phyloP scores from a whole-genome alignment of 345 rosid genomes.

The Moricandia arvensis region DNA sequence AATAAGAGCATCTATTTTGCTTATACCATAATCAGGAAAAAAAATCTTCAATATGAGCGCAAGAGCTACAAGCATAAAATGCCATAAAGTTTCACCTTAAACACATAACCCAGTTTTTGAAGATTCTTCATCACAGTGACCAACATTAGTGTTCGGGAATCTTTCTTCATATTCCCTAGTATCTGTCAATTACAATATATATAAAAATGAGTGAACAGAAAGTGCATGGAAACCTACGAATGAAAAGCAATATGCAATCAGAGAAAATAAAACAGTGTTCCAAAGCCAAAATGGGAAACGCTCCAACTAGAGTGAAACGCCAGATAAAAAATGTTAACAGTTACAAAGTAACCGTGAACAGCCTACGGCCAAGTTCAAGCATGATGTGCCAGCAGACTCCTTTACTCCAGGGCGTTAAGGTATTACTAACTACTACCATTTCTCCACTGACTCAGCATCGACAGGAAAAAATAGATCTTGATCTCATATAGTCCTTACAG shows the following conservation, averaged over 20 bases:
- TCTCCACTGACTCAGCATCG: too few species aligned
- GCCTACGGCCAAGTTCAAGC: conserved; percentile 10
- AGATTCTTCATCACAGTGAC: conserved; percentile 76
- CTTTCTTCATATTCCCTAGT: conserved; percentile 71
- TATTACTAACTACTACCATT: too few species aligned
- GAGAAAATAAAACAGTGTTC: neutral
- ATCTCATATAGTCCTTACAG: too few species aligned
- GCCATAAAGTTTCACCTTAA: conserved; percentile 55
- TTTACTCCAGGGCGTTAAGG: too few species aligned
- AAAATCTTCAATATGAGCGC: conserved; percentile 3
- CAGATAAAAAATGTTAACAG: neutral
- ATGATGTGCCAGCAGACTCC: conserved; percentile 6
- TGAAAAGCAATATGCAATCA: conserved; percentile 1
- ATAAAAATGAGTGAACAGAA: conserved; percentile 3
- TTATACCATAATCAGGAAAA: neutral
- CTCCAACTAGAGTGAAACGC: neutral
- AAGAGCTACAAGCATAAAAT: conserved; percentile 17
- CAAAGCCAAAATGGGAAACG: neutral
- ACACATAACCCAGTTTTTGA: conserved; percentile 70
- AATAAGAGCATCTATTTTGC: conserved; percentile 19
- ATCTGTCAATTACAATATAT: conserved; percentile 53
- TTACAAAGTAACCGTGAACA: conserved; percentile 1
- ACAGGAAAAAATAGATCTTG: too few species aligned
- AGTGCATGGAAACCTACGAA: neutral
- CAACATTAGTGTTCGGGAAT: conserved; percentile 71